Base-by-base conservation (phyloP, 305 asterid species). In the Lippia alba region DNA sequence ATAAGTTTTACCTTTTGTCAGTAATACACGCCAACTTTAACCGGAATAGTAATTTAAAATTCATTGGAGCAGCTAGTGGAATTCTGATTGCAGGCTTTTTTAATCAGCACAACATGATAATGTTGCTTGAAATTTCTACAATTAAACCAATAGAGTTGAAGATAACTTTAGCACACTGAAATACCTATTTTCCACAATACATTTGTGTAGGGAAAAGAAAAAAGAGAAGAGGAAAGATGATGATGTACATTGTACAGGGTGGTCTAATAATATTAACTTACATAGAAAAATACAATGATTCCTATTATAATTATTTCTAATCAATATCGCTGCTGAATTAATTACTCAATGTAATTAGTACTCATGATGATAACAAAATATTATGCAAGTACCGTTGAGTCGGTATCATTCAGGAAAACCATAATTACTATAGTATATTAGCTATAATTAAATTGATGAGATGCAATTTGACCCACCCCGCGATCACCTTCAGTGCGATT, bases 401-500 rank as follows among this genome's bases (percentile, higher is more conserved):
- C 41, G 49, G 49, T 44, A 8, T 11, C 6, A 44, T 44, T 44
- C 10, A 8, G 12, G 15, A 14, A 9, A 14, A 12, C 55, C 54
- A 48, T 70, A 53, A 46, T 24, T 71, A 61, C 10, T 5, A 32
- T 33, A 12, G 8, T 36, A 36, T 33, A 50, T 33, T 14, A 41
- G 10, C 3, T 55, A 54, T 20, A 50, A 50, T n/a, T 30, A 60
- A 36, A 36, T 36, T 36, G 9, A 36, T 36, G 2, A 24, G 44
- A 46, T 62, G 20, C 53, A 62, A 36, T 36, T 36, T 61, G 62
- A 14, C 56, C 44, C 61, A 69, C 67, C 50, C 65, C 64, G 30
- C 64, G 30, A 24, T 24, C 30, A 1, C 79, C 66, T 70, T 12
- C n/a, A 40, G 74, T 74, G 70, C 70, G 64, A 60, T 75, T 56